Base-by-base conservation (phyloP, 352 stramenopile genomes). In the Globisporangium emineosum region DNA sequence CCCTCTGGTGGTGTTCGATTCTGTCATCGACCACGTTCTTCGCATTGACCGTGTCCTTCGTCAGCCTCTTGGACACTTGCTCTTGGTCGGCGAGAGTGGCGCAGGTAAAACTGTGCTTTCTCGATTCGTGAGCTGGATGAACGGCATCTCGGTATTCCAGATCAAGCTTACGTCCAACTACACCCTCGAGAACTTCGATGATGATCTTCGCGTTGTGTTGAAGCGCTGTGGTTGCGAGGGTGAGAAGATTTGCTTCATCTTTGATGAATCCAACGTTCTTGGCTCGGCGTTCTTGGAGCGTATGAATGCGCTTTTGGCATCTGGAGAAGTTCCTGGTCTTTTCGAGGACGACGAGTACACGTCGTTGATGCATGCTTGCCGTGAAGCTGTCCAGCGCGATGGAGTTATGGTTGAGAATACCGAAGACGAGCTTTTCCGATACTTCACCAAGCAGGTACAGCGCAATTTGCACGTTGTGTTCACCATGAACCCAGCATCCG, bases 41-140 rank as follows among this genome's bases (percentile, higher is more conserved):
- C 86, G 98, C 56, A 99, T 99, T 65, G 93, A 99, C 73, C 88
- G 97, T 21, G 97, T 99, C 15, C 82, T 99, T 51, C 86, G 97
- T 32, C 97, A 99, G 71, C 97, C 97, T 6, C 96, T 99, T 79
- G 98, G 98, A 0, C 98, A 99, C 71, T 76, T 99, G 60, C 79
- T 99, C 15, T 77, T 99, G 27, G 97, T 99, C 33, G 98, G 98
- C 59, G 98, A 99, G 75, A 98, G 92, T 51, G 98, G 98, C 25
- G 96, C 97, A 13, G 98, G 98, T 57, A 99, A 99, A 78, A 99
- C 97, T 29, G 97, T 99, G 35, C 77, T 99, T 3, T 99, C 95
- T 23, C 97, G 98, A 47, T 99, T 99, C 75, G 98, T 99, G 52
- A 98, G 96, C 49, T 99, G 98, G 98, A 99, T 99, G 97, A 99